A percentile compares a stretch with the other conserved stretches of the same genome.
Evolutionary conservation across 331 rosid species (phyloP).

Genomic region (Quercus phellos): DNA sequence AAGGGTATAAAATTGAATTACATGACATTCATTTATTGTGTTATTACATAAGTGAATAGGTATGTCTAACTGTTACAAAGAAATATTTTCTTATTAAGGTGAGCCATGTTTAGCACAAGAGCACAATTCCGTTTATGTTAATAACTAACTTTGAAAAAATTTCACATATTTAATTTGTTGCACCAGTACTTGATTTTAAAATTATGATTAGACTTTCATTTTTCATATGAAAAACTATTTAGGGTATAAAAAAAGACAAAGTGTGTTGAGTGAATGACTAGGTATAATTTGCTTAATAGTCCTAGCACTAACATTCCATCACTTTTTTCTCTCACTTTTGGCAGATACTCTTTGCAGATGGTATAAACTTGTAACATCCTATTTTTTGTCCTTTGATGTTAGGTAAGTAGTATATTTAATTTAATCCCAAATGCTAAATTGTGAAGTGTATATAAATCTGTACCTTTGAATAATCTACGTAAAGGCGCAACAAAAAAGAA

Average conservation of each 20-base stretch:
- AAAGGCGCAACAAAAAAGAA: conserved; percentile 9
- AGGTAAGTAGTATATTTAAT: not conserved
- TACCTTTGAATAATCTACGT: conserved; percentile 17
- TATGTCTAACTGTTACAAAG: too few species aligned
- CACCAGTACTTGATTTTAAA: too few species aligned
- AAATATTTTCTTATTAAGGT: too few species aligned
- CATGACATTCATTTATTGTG: too few species aligned
- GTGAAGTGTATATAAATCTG: not conserved
- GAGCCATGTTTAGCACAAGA: not conserved
- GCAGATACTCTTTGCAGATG: not conserved
- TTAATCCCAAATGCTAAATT: not conserved
- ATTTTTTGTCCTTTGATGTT: not conserved
- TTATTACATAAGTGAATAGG: too few species aligned
- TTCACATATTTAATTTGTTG: too few species aligned
- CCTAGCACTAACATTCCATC: not conserved
- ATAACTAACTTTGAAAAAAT: not conserved
- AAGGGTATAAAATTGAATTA: too few species aligned
- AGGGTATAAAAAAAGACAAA: not conserved
- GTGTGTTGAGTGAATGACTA: not conserved
- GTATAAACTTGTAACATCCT: not conserved
- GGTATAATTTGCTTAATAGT: conserved; percentile 9
- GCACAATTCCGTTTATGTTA: not conserved
- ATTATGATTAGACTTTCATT: conserved; percentile 1
- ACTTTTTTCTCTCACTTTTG: conserved; percentile 12
- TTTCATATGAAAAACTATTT: not conserved